Evolutionary conservation across 768 basidiomycete genomes (phyloP).

Genomic region (Xerocomus potaroensis): DNA sequence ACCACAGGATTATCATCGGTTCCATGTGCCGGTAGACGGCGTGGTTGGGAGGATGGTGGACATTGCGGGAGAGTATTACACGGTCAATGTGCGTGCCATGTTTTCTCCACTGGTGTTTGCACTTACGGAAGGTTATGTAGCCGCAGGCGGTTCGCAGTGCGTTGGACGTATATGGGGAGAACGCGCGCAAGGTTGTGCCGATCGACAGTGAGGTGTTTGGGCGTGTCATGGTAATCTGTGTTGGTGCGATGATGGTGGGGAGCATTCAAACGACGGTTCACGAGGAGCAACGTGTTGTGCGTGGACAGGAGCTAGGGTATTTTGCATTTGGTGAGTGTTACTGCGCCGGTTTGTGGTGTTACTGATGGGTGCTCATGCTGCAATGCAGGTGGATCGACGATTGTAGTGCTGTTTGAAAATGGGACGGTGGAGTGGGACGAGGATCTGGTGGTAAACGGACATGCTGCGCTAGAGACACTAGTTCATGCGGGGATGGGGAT

Average conservation of each 20-base stretch:
- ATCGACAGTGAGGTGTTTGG: conserved; percentile 90
- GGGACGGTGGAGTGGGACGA: conserved; percentile 87
- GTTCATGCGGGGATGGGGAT: conserved; percentile 87
- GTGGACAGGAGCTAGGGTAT: conserved; percentile 90
- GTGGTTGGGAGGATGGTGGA: conserved; percentile 77
- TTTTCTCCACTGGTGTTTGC: background rate
- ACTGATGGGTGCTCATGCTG: background rate
- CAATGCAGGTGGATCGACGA: conserved; percentile 84
- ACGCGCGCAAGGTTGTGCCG: conserved; percentile 86
- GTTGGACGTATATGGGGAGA: conserved; percentile 93
- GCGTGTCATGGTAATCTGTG: conserved; percentile 84
- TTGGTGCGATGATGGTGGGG: conserved; percentile 95
- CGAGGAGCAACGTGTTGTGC: conserved; percentile 74
- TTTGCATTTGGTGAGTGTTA: conserved; percentile 82
- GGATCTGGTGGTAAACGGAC: conserved; percentile 80
- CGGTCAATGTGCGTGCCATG: conserved; percentile 73
- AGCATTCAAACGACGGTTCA: conserved; percentile 84
- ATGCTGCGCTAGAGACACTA: conserved; percentile 82
- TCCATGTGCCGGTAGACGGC: conserved; percentile 85
- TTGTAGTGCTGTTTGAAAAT: conserved; percentile 87
- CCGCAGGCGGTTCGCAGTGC: conserved; percentile 91
- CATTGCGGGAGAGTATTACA: conserved; percentile 92
- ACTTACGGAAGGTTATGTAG: conserved; percentile 36
- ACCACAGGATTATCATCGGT: conserved; percentile 95
- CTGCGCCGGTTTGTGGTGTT: background rate